Evolutionary conservation across 176 grass and related monocot species (phyloP), one percentile per base, ranked within the genome.

Genomic region (Elaeis guineensis): DNA sequence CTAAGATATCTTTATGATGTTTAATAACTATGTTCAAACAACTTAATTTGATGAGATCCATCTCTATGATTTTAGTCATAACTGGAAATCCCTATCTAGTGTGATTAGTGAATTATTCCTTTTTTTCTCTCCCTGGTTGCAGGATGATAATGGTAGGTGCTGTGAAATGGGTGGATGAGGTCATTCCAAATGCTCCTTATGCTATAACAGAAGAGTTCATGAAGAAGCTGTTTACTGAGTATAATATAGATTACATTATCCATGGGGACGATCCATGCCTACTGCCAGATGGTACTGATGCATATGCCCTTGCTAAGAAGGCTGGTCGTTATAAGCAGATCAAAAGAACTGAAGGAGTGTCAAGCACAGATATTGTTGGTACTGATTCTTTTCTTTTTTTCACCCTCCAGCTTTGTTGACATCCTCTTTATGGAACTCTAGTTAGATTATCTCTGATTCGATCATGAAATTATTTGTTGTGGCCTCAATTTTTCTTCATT

Each of bases 231-330:
- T 96, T 96, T 59, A 80, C 65, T 57, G 83, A 90, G n/a, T 96
- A 96, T 65, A 81, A 82, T 68, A 90, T 90, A 55, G 91, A 96
- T 71, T 96, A 96, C 60, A 96, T 95, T 60, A 95, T 96, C 73
- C 91, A 96, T 80, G 91, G 91, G 19, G 86, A 90, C 17, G 92
- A 96, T 79, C 86, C 92, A 78, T 96, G 86, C 57, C 73, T 96
- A 49, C 83, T 96, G 15, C 86, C 86, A 6, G 91, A 96, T 66
- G 86, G 91, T 63, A 96, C 83, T 53, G 92, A 90, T 25, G 92
- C 86, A 29, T 96, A 90, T 82, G 86, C 92, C 51, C 80, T 96
- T 62, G 86, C 86, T 35, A 90, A 90, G 82, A 96, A 85, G 77
- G 92, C 83, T 71, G 78, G 80, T 15, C 81, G 92, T n/a, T 96